A percentile compares a stretch with the other conserved stretches of the same genome.
Evolutionary conservation across 2,329 filamentous ascomycete genomes (phyloP).

Genomic region (Camptophora hylomeconis): DNA sequence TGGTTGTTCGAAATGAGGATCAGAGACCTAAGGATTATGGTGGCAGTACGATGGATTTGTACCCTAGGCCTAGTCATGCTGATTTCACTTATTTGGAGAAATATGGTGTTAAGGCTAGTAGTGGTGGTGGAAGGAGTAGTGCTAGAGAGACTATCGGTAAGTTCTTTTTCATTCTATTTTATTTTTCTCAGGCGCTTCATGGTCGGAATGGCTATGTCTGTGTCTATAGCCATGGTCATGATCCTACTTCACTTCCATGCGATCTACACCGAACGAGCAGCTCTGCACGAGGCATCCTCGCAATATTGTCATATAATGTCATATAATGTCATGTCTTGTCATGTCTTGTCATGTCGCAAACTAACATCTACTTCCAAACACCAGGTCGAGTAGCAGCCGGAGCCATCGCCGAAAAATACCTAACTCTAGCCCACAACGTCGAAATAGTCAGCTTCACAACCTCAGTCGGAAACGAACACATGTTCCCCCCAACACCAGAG

Average conservation of each 20-base stretch:
- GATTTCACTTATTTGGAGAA: constrained; percentile 97
- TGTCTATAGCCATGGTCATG: too few species aligned
- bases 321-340: too few species aligned
- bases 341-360: too few species aligned
- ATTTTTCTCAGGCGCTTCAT: background rate
- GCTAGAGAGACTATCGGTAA: constrained; percentile 87
- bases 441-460: constrained; percentile 87
- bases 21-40: constrained; percentile 88
- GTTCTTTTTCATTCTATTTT: constrained; percentile 5
- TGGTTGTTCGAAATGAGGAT: constrained; percentile 84
- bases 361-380: background rate
- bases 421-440: constrained; percentile 64
- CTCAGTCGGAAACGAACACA: constrained; percentile 66
- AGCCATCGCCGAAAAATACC: constrained; percentile 86
- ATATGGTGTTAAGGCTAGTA: constrained; percentile 86
- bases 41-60: constrained; percentile 76
- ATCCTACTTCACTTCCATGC: too few species aligned
- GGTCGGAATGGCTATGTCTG: background rate
- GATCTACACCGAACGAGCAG: too few species aligned
- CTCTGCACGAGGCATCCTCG: too few species aligned
- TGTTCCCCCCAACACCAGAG: constrained; percentile 37
- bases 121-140: constrained; percentile 76
- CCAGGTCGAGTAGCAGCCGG: constrained; percentile 72
- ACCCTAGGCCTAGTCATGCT: constrained; percentile 82
- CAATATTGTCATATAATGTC: too few species aligned